Conservation (phyloP, 768 basidiomycete genomes). For the Amyloporia xantha region DNA sequence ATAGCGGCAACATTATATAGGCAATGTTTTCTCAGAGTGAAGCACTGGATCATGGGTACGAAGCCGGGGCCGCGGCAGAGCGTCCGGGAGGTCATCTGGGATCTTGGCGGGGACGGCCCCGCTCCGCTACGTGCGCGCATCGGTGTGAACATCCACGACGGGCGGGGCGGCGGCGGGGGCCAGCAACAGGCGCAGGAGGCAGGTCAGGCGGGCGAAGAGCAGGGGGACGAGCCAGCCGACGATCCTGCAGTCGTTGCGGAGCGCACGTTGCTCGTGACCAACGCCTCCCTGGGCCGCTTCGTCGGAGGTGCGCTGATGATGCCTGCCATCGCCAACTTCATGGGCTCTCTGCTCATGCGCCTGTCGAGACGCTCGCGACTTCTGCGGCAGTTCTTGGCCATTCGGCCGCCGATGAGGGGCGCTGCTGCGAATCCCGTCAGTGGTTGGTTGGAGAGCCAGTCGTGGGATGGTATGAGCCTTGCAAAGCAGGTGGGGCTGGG, state of each 20-base stretch:
- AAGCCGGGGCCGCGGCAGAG: conserved; percentile 5
- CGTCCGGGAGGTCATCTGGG: conserved; percentile 18
- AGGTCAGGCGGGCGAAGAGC: conserved; percentile 17
- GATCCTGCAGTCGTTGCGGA: conserved; percentile 44
- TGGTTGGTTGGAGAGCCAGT: background rate
- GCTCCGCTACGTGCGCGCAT: conserved; percentile 17
- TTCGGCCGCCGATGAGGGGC: conserved; percentile 13
- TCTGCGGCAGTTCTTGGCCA: conserved; percentile 28
- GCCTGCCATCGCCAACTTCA: conserved; percentile 56
- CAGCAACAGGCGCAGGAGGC: background rate
- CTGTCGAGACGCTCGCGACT: conserved; percentile 40
- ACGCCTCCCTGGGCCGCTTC: conserved; percentile 55
- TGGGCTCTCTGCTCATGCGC: conserved; percentile 55
- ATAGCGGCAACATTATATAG: conserved; percentile 21
- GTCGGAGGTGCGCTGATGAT: conserved; percentile 65
- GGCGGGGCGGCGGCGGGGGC: background rate
- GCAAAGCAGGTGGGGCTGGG: conserved; percentile 22
- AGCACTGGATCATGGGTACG: conserved; percentile 18
- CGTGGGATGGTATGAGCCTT: conserved; percentile 12
- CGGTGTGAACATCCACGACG: conserved; percentile 14
- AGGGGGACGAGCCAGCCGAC: conserved; percentile 18
- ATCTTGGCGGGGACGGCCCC: conserved; percentile 17
- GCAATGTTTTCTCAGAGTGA: conserved; percentile 14
- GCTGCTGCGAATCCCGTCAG: background rate
- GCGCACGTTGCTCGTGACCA: conserved; percentile 50